A percentile compares a stretch with the other conserved stretches of the same genome.
Conservation (phyloP, 2,329 filamentous ascomycete species). For the Aulographum hederae region DNA sequence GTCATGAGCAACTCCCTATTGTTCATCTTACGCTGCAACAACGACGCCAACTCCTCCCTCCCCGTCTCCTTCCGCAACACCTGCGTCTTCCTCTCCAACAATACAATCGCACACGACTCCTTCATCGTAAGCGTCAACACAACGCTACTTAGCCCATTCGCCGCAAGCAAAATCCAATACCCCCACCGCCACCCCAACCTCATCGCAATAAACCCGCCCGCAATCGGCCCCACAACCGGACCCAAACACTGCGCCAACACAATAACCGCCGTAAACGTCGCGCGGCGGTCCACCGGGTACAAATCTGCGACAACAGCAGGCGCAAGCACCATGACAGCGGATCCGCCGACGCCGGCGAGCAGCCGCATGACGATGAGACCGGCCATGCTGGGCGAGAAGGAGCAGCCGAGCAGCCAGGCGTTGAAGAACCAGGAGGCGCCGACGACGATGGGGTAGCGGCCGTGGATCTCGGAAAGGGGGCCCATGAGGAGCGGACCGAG, state of each 20-base stretch:
- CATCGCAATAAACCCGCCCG: slow-evolving; percentile 8
- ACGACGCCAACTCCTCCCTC: slow-evolving; percentile 7
- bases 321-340: slow-evolving; percentile 4
- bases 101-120: slow-evolving; percentile 8
- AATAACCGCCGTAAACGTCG: slow-evolving; percentile 2
- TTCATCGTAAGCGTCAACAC: slow-evolving; percentile 7
- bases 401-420: slow-evolving; percentile 3
- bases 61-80: slow-evolving; percentile 7
- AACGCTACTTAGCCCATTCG: slow-evolving; percentile 6
- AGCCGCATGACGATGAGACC: slow-evolving; percentile 5
- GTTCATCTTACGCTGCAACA: slow-evolving; percentile 2
- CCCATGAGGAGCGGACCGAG: slow-evolving; percentile 2
- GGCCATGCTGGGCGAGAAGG: slow-evolving; percentile 3
- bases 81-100: slow-evolving; percentile 7
- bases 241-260: slow-evolving; percentile 2
- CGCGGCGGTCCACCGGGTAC: slow-evolving; percentile 4
- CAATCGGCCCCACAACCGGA: slow-evolving; percentile 7
- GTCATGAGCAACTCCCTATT: neutral
- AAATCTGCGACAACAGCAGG: slow-evolving; percentile 5
- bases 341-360: slow-evolving; percentile 4
- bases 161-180: slow-evolving; percentile 9
- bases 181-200: slow-evolving; percentile 9
- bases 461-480: slow-evolving; percentile 6
- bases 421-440: slow-evolving; percentile 3
- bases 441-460: slow-evolving; percentile 2